Conservation (phyloP, 805 yeast genomes). For the Yarrowia keelungensis region DNA sequence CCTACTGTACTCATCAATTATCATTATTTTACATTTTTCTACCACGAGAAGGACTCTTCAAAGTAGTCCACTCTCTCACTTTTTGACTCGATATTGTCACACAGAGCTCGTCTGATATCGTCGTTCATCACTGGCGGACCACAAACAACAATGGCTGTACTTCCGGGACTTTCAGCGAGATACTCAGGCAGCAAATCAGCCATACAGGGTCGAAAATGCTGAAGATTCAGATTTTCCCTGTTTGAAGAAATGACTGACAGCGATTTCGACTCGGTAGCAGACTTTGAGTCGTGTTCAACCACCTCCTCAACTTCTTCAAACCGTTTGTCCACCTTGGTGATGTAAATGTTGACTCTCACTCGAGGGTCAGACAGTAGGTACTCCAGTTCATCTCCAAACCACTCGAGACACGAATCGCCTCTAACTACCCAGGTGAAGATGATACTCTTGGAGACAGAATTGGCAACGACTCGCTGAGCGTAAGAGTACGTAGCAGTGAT, state of each 20-base stretch:
- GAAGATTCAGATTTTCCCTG: not conserved
- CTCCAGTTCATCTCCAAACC: conserved; percentile 55
- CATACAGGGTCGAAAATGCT: conserved; percentile 7
- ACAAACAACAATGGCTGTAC: conserved; percentile 50
- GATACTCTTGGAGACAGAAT: conserved; percentile 50
- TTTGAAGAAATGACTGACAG: conserved; percentile 8
- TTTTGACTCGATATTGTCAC: conserved; percentile 52
- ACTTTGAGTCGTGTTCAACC: not conserved
- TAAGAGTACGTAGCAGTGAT: conserved; percentile 65
- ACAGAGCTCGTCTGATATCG: conserved; percentile 58
- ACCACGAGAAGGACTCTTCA: conserved; percentile 79
- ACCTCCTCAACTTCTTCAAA: not conserved
- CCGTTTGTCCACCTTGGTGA: conserved; percentile 33
- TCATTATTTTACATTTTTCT: conserved; percentile 11
- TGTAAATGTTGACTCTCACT: conserved; percentile 44
- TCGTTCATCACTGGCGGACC: conserved; percentile 70
- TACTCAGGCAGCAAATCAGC: conserved; percentile 6
- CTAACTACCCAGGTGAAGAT: conserved; percentile 69
- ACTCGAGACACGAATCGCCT: conserved; percentile 57
- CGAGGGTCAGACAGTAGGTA: conserved; percentile 44
- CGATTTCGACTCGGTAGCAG: not conserved
- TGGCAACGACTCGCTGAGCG: conserved; percentile 46
- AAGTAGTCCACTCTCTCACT: conserved; percentile 63
- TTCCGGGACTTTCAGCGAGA: not conserved
- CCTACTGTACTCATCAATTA: not conserved